Percentiles rank a stretch among this genome's conserved stretches.
Conservation (phyloP, 2,329 filamentous ascomycete genomes). For the Fusarium succisae region DNA sequence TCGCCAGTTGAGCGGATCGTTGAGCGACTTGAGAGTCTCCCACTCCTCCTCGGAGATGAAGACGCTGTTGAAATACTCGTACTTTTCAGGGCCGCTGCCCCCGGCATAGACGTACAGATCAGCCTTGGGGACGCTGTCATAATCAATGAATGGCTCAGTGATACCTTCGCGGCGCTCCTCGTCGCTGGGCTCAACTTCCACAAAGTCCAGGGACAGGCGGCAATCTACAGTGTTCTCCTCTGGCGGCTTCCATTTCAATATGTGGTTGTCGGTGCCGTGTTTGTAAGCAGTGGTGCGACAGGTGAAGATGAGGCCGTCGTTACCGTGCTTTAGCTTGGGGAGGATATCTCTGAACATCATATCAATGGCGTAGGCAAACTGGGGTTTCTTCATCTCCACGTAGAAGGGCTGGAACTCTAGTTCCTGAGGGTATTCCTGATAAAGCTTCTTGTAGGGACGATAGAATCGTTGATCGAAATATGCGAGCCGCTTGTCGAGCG, state of each 20-base stretch:
- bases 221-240: constrained; percentile 97
- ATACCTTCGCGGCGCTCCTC: constrained; percentile 73
- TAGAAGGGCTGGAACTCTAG: constrained; percentile 77
- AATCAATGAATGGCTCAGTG: constrained; percentile 75
- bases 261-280: constrained; percentile 90
- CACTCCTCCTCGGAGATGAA: constrained; percentile 80
- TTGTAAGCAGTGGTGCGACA: constrained; percentile 87
- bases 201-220: constrained; percentile 80
- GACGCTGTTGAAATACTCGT: constrained; percentile 74
- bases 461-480: constrained; percentile 85
- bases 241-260: constrained; percentile 97
- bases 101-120: constrained; percentile 77
- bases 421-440: constrained; percentile 75
- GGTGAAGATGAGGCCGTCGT: constrained; percentile 98
- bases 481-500: constrained; percentile 87
- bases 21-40: constrained; percentile 79
- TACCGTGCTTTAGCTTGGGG: constrained; percentile 86
- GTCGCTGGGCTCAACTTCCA: constrained; percentile 72
- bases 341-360: constrained; percentile 93
- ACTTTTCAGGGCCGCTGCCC: constrained; percentile 60
- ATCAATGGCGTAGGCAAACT: constrained; percentile 86
- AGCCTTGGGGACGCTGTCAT: constrained; percentile 79
- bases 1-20: constrained; percentile 81
- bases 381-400: constrained; percentile 88
- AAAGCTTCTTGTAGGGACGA: constrained; percentile 72